A percentile compares a stretch with the other conserved stretches of the same genome.
phyloP scores from a whole-genome alignment of 164 flowering plant species.

The Dillenia turbinata region DNA sequence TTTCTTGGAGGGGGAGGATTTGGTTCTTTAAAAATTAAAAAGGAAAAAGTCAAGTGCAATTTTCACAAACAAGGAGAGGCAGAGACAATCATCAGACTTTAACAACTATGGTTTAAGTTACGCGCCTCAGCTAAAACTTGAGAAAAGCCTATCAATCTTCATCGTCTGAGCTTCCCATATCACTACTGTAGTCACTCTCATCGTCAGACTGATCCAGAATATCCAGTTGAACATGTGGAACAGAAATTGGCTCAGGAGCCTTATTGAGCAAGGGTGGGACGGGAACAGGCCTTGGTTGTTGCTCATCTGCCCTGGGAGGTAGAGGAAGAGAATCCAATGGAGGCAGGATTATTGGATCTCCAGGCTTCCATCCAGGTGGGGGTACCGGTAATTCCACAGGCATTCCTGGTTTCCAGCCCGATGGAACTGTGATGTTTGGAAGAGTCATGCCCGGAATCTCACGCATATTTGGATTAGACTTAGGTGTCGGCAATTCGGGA shows the following conservation, averaged over 20 bases:
- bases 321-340: slow-evolving; percentile 48
- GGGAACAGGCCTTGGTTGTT: slow-evolving; percentile 27
- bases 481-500: slow-evolving; percentile 21
- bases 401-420: slow-evolving; percentile 98
- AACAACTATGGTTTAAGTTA: too few species aligned
- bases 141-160: slow-evolving; percentile 42
- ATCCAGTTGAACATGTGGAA: slow-evolving; percentile 73
- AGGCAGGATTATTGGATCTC: slow-evolving; percentile 76
- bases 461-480: slow-evolving; percentile 26
- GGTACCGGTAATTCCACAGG: slow-evolving; percentile 70
- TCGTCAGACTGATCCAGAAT: slow-evolving; percentile 69
- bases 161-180: slow-evolving; percentile 65
- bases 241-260: slow-evolving; percentile 64
- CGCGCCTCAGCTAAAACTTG: too few species aligned
- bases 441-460: slow-evolving; percentile 51
- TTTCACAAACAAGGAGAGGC: too few species aligned
- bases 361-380: slow-evolving; percentile 94
- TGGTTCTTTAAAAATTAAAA: too few species aligned
- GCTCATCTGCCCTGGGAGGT: slow-evolving; percentile 47
- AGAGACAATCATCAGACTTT: too few species aligned
- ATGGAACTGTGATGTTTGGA: slow-evolving; percentile 59
- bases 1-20: too few species aligned
- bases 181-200: slow-evolving; percentile 79
- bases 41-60: too few species aligned
- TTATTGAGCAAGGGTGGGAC: slow-evolving; percentile 23